A percentile compares a stretch with the other conserved stretches of the same genome.
Conservation (phyloP, 352 stramenopile genomes). For the Phytophthora cryptogea region DNA sequence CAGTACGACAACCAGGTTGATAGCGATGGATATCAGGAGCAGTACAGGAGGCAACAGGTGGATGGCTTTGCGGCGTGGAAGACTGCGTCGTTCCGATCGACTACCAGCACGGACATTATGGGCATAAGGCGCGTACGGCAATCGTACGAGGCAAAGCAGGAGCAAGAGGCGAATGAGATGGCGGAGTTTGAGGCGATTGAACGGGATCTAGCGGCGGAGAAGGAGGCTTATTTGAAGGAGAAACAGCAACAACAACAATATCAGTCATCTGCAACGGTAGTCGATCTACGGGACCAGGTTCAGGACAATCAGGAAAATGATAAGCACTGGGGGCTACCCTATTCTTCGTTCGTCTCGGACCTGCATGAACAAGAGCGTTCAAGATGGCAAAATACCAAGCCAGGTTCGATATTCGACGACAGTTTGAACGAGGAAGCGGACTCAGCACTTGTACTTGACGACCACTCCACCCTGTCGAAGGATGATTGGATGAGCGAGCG, state of each 20-base stretch:
- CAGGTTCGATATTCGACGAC: conserved; percentile 25
- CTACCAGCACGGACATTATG: conserved; percentile 58
- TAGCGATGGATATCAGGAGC: not conserved
- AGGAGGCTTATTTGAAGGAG: conserved; percentile 59
- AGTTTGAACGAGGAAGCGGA: conserved; percentile 48
- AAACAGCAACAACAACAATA: conserved; percentile 29
- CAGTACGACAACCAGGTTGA: conserved; percentile 7
- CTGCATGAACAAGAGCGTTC: conserved; percentile 29
- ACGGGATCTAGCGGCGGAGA: conserved; percentile 63
- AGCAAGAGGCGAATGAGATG: conserved; percentile 73
- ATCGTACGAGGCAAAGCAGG: conserved; percentile 58
- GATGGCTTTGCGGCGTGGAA: conserved; percentile 29
- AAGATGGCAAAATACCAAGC: conserved; percentile 9
- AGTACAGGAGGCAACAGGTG: conserved; percentile 1
- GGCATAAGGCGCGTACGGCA: conserved; percentile 53
- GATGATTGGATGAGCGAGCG: conserved; percentile 21
- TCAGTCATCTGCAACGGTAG: not conserved
- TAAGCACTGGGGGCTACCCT: conserved; percentile 19
- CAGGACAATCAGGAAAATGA: conserved; percentile 16
- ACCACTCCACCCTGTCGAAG: conserved; percentile 18
- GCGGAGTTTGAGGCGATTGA: conserved; percentile 83
- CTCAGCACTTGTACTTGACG: conserved; percentile 52
- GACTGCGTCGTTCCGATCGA: conserved; percentile 32
- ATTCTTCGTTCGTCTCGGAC: conserved; percentile 36
- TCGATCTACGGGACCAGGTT: conserved; percentile 4